Percentiles rank a stretch among this genome's conserved stretches.
phyloP scores from a whole-genome alignment of 108 stramenopile genomes.

The Parmales sp. region DNA sequence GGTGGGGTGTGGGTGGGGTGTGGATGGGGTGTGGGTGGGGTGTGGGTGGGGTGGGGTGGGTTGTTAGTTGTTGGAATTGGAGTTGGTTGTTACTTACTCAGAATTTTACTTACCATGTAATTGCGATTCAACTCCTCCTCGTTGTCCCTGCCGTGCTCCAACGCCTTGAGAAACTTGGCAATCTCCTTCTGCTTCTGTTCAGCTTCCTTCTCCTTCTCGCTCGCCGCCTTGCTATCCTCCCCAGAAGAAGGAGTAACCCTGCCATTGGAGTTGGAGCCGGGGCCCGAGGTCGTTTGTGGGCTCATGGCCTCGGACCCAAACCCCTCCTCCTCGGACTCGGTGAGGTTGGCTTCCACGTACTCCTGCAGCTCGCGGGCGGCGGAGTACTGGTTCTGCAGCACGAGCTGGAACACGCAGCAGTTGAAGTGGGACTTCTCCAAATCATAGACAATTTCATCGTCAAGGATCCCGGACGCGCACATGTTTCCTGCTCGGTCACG shows the following conservation, averaged over 20 bases:
- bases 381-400: conserved; percentile 22
- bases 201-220: not conserved
- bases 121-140: conserved; percentile 19
- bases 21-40: no score
- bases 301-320: no score
- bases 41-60: no score
- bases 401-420: conserved; percentile 16
- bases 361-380: conserved; percentile 17
- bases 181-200: not conserved
- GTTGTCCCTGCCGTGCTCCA: conserved; percentile 18
- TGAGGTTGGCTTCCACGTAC: no score
- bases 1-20: no score
- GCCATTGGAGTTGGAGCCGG: no score
- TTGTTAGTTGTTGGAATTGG: no score
- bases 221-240: not conserved
- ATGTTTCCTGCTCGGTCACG: not conserved
- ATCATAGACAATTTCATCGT: conserved; percentile 3
- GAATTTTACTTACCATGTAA: conserved; percentile 22
- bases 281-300: no score
- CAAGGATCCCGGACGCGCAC: conserved; percentile 13
- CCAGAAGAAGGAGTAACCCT: no score
- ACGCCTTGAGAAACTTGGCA: not conserved
- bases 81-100: no score
- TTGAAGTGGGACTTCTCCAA: not conserved
- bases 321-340: no score